Evolutionary conservation across 305 asterid species (phyloP).

Genomic region (Salvia sclarea): DNA sequence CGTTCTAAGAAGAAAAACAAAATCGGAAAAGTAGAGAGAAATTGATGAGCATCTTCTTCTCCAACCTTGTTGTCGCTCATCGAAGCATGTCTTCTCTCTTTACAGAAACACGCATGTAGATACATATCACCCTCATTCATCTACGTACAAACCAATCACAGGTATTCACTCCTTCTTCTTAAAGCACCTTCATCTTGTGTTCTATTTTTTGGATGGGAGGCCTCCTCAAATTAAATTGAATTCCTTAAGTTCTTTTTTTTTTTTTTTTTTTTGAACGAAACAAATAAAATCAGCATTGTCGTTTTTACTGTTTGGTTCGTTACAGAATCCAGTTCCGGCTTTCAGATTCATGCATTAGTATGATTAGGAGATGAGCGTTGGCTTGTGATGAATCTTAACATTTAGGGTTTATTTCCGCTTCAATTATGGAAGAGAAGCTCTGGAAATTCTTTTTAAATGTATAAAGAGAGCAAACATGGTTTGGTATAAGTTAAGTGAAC

Average conservation of each 20-base stretch:
- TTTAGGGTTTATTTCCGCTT: neutral
- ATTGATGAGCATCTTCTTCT: neutral
- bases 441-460: neutral
- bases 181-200: too few species aligned
- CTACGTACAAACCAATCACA: constrained; percentile 12
- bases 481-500: neutral
- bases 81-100: constrained; percentile 11
- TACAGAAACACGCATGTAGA: neutral
- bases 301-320: neutral
- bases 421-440: neutral
- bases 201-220: neutral
- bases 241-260: too few species aligned
- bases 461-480: neutral
- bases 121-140: neutral
- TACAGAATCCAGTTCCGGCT: neutral
- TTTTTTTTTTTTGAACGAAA: too few species aligned
- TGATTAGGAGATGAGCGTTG: neutral
- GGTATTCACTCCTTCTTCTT: too few species aligned
- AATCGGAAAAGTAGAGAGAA: neutral
- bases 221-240: neutral
- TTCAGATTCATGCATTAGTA: constrained; percentile 12
- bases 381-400: neutral
- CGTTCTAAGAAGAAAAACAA: neutral
- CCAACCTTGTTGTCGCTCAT: constrained; percentile 17
- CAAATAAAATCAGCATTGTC: neutral